Evolutionary conservation across 371 early-diverging fungal species (phyloP).

Genomic region (Mortierella sp.): DNA sequence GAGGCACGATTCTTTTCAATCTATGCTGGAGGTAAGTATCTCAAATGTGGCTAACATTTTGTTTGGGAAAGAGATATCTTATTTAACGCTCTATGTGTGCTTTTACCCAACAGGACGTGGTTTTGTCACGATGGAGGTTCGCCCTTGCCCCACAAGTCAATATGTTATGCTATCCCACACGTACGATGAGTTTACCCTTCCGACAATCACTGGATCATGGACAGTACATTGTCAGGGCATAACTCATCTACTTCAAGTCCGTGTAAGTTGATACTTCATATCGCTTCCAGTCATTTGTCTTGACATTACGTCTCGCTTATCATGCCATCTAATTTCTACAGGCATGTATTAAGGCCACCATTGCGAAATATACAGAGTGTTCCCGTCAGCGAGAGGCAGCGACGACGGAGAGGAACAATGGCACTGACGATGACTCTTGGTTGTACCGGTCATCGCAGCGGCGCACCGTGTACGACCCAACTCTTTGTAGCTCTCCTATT

Average conservation of each 20-base stretch:
- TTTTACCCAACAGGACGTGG: constrained; percentile 7
- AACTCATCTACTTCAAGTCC: constrained; percentile 11
- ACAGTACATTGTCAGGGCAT: constrained; percentile 8
- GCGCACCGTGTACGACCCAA: not conserved
- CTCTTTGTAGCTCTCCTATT: constrained; percentile 13
- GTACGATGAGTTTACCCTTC: constrained; percentile 7
- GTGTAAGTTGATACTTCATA: constrained; percentile 6
- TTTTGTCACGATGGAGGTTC: constrained; percentile 19
- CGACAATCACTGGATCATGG: constrained; percentile 7
- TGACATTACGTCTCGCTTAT: not conserved
- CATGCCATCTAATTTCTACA: constrained; percentile 2
- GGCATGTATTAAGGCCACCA: constrained; percentile 12
- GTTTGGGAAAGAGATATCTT: constrained; percentile 4
- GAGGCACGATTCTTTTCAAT: constrained; percentile 20
- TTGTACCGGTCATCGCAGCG: constrained; percentile 9
- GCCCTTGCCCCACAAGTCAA: constrained; percentile 5
- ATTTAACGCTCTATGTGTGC: constrained; percentile 1
- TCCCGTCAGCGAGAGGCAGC: constrained; percentile 2
- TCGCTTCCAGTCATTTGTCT: not conserved
- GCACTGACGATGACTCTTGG: constrained; percentile 9
- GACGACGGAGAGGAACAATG: constrained; percentile 1
- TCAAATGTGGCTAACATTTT: constrained; percentile 3
- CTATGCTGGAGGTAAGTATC: constrained; percentile 19
- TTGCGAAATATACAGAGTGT: constrained; percentile 3
- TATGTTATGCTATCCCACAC: constrained; percentile 17